Conservation (phyloP, 495 filamentous ascomycete genomes). For the Jackrogersella multiformis region DNA sequence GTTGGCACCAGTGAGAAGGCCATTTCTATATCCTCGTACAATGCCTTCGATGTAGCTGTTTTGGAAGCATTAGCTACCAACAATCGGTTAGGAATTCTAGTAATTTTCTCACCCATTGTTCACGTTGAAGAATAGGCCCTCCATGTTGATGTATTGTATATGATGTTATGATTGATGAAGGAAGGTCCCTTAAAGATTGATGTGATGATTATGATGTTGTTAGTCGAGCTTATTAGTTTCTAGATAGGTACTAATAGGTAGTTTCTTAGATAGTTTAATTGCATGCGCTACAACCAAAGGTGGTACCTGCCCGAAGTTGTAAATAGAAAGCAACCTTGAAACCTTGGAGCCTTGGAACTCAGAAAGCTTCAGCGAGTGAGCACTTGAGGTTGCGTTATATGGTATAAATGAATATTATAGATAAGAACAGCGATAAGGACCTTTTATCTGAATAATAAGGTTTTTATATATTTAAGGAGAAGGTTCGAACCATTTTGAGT, state of each 20-base stretch:
- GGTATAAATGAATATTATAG: conserved; percentile 8
- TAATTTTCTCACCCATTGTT: conserved; percentile 77
- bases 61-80: conserved; percentile 44
- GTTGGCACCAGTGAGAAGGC: conserved; percentile 86
- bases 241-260: too few species aligned
- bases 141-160: conserved; percentile 67
- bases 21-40: conserved; percentile 95
- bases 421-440: neutral
- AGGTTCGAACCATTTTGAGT: conserved; percentile 9
- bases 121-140: conserved; percentile 95
- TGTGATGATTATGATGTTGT: too few species aligned
- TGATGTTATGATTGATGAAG: conserved; percentile 45
- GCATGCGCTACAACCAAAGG: too few species aligned
- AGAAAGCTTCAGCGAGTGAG: too few species aligned
- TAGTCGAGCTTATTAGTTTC: too few species aligned
- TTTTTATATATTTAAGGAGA: neutral
- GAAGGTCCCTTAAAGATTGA: conserved; percentile 36
- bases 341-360: conserved; percentile 25
- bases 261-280: too few species aligned
- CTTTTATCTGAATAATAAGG: neutral
- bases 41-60: conserved; percentile 93
- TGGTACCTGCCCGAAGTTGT: too few species aligned
- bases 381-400: conserved; percentile 24
- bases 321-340: too few species aligned
- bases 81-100: neutral